Evolutionary conservation across 2,329 filamentous ascomycete genomes (phyloP), one percentile per base, ranked within the genome.

Genomic region (Beauveria bassiana): DNA sequence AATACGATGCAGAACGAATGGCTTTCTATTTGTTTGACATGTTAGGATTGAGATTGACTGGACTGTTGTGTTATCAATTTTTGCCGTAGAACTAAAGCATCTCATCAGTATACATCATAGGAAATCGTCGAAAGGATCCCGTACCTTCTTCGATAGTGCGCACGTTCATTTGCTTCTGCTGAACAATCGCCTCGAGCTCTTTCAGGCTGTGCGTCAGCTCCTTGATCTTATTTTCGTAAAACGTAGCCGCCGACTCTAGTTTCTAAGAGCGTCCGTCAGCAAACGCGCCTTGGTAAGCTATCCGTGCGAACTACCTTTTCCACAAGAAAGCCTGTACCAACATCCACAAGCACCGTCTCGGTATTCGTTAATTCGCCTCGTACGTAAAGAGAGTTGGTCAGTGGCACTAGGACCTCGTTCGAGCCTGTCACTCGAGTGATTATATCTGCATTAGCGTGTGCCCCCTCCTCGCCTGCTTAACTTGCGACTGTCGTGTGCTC

Each of bases 321-420:
- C 59, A 98, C 87, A 70, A 92, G 93, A 73, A 96, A 98, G 0
- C 93, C 93, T 1, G 93, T 98, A 22, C 93, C 93, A 22, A 97
- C 86, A 73, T 98, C 93, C 46, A 98, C 91, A 62, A 98, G 81
- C 7, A 96, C 91, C 64, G 86, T 87, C 62, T 90, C 84, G 1
- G 87, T 82, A 73, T 88, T 85, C 51, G 89, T 82, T 46, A 98
- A 80, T 45, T 83, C 87, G 38, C 93, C 96, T 28, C 89, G 89
- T 18, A 99, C 93, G 75, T 99, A 99, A 34, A 99, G 83, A 1
- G 93, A 97, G 69, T 90, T 95, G 14, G 95, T 99, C 64, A 99
- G 77, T 0, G 96, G 95, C n/a, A 99, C 91, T 22, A 99, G 84
- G 53, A 98, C 88, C 8, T 75, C 80, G 74, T 85, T 80, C 55